Conservation (phyloP, 2,329 filamentous ascomycete species). For the Aspergillus ochraceoroseus region DNA sequence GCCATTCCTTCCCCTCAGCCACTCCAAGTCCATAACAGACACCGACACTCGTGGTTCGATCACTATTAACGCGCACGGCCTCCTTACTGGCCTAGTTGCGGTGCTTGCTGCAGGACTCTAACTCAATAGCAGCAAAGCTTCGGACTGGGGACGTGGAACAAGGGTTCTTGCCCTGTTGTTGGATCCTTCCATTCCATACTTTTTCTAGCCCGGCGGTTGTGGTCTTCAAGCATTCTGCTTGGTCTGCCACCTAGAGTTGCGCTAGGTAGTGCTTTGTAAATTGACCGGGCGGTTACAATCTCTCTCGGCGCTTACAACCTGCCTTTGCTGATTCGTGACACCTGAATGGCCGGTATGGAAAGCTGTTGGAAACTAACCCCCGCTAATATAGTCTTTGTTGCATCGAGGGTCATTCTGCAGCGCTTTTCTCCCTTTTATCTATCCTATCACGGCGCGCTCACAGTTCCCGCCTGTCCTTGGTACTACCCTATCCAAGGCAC, state of each 20-base stretch:
- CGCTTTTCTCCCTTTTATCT: neutral
- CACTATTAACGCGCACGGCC: conserved; percentile 19
- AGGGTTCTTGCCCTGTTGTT: conserved; percentile 6
- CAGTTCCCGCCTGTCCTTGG: neutral
- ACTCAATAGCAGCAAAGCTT: conserved; percentile 4
- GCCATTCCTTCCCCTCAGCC: conserved; percentile 9
- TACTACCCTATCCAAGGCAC: neutral
- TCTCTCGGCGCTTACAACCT: conserved; percentile 8
- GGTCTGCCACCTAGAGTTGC: conserved; percentile 4
- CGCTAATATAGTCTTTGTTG: too few species aligned
- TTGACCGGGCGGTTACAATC: conserved; percentile 12
- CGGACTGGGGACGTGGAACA: too few species aligned
- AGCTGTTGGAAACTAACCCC: neutral
- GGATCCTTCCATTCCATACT: conserved; percentile 13
- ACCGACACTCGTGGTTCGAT: conserved; percentile 18
- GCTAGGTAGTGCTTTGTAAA: conserved; percentile 5
- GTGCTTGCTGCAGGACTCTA: conserved; percentile 14
- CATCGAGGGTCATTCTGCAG: too few species aligned
- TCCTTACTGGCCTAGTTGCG: conserved; percentile 15
- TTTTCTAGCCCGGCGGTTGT: conserved; percentile 12
- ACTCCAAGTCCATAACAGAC: conserved; percentile 1
- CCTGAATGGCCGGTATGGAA: conserved; percentile 3
- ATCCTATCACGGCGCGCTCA: conserved; percentile 4
- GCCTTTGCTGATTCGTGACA: conserved; percentile 4
- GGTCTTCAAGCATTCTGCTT: conserved; percentile 10